phyloP scores from a whole-genome alignment of 2,329 filamentous ascomycete species.

The Metarhizium humberi region DNA sequence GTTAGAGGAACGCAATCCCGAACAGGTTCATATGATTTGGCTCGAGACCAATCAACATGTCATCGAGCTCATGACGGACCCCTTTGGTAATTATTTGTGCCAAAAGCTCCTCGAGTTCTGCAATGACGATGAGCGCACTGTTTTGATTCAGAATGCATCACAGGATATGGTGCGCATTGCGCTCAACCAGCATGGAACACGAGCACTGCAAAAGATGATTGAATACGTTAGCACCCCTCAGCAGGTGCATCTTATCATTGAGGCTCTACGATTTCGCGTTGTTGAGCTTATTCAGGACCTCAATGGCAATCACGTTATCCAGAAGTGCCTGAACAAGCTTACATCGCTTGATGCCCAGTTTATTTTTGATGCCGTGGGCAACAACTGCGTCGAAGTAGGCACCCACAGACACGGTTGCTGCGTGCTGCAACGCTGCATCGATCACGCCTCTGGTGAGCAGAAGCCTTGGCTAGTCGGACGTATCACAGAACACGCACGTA shows the following conservation, averaged over 20 bases:
- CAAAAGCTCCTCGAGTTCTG: slow-evolving; percentile 96
- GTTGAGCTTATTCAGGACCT: slow-evolving; percentile 94
- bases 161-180: slow-evolving; percentile 86
- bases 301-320: slow-evolving; percentile 97
- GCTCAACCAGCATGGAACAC: slow-evolving; percentile 92
- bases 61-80: slow-evolving; percentile 96
- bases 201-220: slow-evolving; percentile 98
- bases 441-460: slow-evolving; percentile 85
- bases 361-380: slow-evolving; percentile 91
- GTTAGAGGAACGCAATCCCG: slow-evolving; percentile 77
- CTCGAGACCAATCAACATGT: slow-evolving; percentile 88
- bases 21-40: slow-evolving; percentile 88
- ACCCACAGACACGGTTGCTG: slow-evolving; percentile 98
- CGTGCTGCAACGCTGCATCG: slow-evolving; percentile 94
- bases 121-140: slow-evolving; percentile 89
- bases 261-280: slow-evolving; percentile 72
- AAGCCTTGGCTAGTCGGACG: slow-evolving; percentile 77
- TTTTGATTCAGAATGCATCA: slow-evolving; percentile 82
- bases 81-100: slow-evolving; percentile 98
- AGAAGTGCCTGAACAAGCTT: slow-evolving; percentile 97
- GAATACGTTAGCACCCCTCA: slow-evolving; percentile 82
- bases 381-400: slow-evolving; percentile 79
- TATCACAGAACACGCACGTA: slow-evolving; percentile 82
- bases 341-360: slow-evolving; percentile 79
- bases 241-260: slow-evolving; percentile 81